These are phyloP conservation scores for Alternaria triticina DNA, from an alignment of 2,329 filamentous ascomycete species.

Conservation along the genomic window DNA sequence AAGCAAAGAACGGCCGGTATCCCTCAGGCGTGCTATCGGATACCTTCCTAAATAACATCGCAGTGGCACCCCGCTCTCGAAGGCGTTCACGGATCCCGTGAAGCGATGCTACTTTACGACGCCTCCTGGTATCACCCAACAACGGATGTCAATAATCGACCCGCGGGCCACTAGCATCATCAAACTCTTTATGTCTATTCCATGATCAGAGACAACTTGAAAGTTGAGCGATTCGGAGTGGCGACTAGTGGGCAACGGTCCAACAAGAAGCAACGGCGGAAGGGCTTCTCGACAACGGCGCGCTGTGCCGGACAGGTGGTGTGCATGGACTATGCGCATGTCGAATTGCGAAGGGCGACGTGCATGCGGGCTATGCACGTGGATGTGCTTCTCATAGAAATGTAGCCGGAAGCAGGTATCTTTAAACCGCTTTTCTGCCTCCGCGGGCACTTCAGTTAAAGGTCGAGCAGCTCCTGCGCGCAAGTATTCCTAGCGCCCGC, in stretches of 20 bases:
- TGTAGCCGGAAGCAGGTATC: background rate
- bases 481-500: slow-evolving; percentile 2
- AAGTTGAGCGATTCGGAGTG: background rate
- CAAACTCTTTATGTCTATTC: slow-evolving; percentile 4
- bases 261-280: slow-evolving; percentile 2
- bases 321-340: background rate
- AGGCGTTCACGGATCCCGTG: slow-evolving; percentile 4
- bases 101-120: slow-evolving; percentile 22
- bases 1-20: slow-evolving; percentile 7
- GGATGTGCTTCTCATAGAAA: background rate
- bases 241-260: background rate
- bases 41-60: slow-evolving; percentile 12
- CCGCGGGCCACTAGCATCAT: slow-evolving; percentile 20
- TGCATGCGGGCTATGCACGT: background rate
- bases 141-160: slow-evolving; percentile 8
- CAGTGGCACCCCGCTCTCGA: slow-evolving; percentile 17
- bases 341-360: background rate
- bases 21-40: slow-evolving; percentile 31
- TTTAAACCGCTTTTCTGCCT: slow-evolving; percentile 1
- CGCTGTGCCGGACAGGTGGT: slow-evolving; percentile 8
- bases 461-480: background rate
- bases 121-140: slow-evolving; percentile 19
- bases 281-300: slow-evolving; percentile 6
- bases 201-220: background rate
- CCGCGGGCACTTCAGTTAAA: slow-evolving; percentile 7